A percentile compares a stretch with the other conserved stretches of the same genome.
These are phyloP conservation scores for Dacryopinax spathularia DNA, from an alignment of 768 basidiomycete species.

Conservation along the genomic window DNA sequence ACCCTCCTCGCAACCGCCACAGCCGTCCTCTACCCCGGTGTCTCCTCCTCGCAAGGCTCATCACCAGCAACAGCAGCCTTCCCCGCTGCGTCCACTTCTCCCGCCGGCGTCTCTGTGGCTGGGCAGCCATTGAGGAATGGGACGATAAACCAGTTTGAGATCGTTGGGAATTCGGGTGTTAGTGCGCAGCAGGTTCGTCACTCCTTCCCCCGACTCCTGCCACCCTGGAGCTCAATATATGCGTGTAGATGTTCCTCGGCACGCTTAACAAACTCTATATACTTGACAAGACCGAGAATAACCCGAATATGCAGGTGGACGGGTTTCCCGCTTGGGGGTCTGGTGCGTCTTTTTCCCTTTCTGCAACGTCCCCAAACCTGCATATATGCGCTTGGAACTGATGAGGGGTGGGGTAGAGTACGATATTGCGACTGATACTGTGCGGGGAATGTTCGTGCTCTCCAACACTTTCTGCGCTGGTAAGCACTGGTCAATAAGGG, in stretches of 20 bases:
- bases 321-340: constrained; percentile 64
- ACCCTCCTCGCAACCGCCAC: neutral
- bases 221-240: neutral
- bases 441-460: constrained; percentile 51
- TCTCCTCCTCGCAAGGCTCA: neutral
- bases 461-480: constrained; percentile 71
- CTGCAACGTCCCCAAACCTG: neutral
- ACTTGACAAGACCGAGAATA: constrained; percentile 71
- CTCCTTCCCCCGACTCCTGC: neutral
- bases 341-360: constrained; percentile 37
- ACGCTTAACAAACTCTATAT: constrained; percentile 12
- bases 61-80: neutral
- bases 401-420: constrained; percentile 18
- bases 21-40: neutral
- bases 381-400: neutral
- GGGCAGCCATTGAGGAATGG: constrained; percentile 9
- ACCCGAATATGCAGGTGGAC: constrained; percentile 41
- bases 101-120: too few species aligned
- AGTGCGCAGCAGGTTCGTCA: constrained; percentile 11
- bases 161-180: constrained; percentile 12
- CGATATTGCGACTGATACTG: constrained; percentile 45
- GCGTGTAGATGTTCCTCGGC: constrained; percentile 11
- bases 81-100: neutral
- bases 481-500: constrained; percentile 34
- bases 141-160: constrained; percentile 7